Evolutionary conservation across 495 filamentous ascomycete genomes (phyloP).

Genomic region (Aspergillus sclerotioniger): DNA sequence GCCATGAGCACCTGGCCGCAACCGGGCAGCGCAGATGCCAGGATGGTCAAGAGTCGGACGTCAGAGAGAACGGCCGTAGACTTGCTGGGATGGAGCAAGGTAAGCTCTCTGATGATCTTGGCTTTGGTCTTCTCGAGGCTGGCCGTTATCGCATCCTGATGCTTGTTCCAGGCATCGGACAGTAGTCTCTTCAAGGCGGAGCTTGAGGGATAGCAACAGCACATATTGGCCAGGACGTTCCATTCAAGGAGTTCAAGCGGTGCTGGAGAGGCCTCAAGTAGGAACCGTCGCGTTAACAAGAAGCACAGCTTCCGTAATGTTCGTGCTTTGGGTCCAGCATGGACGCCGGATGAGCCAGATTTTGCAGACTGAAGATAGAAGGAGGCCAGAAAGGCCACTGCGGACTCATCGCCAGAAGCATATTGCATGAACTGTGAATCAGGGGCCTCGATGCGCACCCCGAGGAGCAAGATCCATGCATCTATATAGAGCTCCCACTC

Average conservation of each 20-base stretch:
- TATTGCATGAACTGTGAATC: constrained; percentile 48
- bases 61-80: constrained; percentile 30
- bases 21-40: constrained; percentile 34
- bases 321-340: constrained; percentile 48
- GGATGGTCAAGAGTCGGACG: constrained; percentile 40
- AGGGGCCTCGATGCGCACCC: constrained; percentile 59
- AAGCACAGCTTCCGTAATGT: constrained; percentile 61
- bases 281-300: constrained; percentile 51
- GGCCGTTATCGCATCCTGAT: constrained; percentile 36
- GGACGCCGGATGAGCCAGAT: constrained; percentile 33
- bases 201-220: constrained; percentile 40
- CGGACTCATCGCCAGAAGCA: constrained; percentile 53
- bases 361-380: constrained; percentile 54
- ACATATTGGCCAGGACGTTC: constrained; percentile 37
- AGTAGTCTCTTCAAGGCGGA: constrained; percentile 44
- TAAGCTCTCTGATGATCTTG: constrained; percentile 46
- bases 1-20: constrained; percentile 64
- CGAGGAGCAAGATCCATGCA: constrained; percentile 68
- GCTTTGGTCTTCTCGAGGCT: constrained; percentile 48
- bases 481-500: constrained; percentile 80
- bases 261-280: constrained; percentile 26
- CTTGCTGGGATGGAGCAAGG: constrained; percentile 37
- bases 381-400: constrained; percentile 58
- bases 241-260: constrained; percentile 35
- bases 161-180: constrained; percentile 36